These are phyloP conservation scores for Thelonectria rubi DNA, from an alignment of 2,329 filamentous ascomycete species.

Conservation along the genomic window DNA sequence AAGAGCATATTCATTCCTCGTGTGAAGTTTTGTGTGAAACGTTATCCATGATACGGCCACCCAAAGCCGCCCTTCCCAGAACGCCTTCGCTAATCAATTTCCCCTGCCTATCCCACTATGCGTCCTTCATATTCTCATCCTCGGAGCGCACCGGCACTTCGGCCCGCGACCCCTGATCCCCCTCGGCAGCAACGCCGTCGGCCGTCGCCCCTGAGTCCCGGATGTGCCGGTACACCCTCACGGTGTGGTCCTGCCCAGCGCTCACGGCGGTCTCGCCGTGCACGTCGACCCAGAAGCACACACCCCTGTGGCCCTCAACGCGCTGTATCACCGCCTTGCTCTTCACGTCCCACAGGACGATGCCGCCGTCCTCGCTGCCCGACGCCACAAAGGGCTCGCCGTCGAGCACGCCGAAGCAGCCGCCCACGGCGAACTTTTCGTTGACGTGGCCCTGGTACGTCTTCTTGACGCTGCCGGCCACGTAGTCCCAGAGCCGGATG, in stretches of 20 bases:
- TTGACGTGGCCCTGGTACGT: constrained; percentile 96
- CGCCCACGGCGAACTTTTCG: constrained; percentile 82
- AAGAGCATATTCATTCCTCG: background rate
- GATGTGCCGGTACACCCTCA: constrained; percentile 58
- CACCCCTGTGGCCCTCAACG: constrained; percentile 60
- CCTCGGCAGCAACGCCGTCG: constrained; percentile 30
- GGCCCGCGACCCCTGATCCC: constrained; percentile 60
- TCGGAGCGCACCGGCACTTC: constrained; percentile 56
- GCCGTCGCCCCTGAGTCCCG: constrained; percentile 26
- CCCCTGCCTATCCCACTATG: constrained; percentile 12
- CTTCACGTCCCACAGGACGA: constrained; percentile 90
- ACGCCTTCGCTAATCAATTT: constrained; percentile 23
- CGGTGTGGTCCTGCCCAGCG: constrained; percentile 63
- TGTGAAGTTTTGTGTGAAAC: background rate
- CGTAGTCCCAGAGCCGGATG: constrained; percentile 94
- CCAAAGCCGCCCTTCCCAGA: constrained; percentile 2
- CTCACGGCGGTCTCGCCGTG: constrained; percentile 65
- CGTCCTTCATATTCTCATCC: constrained; percentile 51
- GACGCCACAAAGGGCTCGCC: constrained; percentile 73
- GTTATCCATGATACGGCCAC: background rate
- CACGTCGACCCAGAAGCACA: constrained; percentile 74
- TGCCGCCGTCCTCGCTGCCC: constrained; percentile 86
- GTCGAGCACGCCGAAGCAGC: constrained; percentile 75
- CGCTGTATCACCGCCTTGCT: constrained; percentile 84
- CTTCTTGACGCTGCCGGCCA: constrained; percentile 90